Evolutionary conservation across 345 rosid species (phyloP), one percentile per base, ranked within the genome.

Genomic region (Acer negundo): DNA sequence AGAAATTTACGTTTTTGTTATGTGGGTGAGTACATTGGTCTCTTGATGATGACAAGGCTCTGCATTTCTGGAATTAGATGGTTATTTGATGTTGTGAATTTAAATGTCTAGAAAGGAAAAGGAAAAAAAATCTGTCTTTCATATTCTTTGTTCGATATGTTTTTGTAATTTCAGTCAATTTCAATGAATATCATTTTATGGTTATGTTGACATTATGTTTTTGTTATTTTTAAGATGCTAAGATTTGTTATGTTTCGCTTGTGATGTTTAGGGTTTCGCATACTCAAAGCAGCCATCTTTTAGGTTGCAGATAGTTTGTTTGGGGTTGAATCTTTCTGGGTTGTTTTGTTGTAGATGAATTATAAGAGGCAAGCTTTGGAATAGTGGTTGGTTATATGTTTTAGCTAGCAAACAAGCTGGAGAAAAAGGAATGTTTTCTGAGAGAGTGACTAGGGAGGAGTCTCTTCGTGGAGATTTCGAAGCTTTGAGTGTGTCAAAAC

Each of bases 401-500:
- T 78, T 72, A 69, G 72, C 26, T 66, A 59, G 80, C 66, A 47
- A 68, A 38, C 7, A 42, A 46, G 76, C 23, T 59, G 56, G 73
- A 49, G 44, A 75, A 72, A 59, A 59, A 73, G 81, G 72, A 75
- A 90, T 92, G 93, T 72, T 77, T 79, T 72, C 94, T 42, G 87
- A 85, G 82, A 79, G 83, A 75, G 72, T 80, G 72, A 75, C 78
- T 0, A 91, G 85, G 69, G 95, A 91, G 79, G 91, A 85, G 65
- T 85, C 89, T 19, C 83, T 92, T 75, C 75, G 67, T 68, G 90
- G 77, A 77, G 94, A 92, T 83, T 84, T 92, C 46, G 97, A 93
- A 90, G 84, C 81, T 56, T 77, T 92, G 84, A 85, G 90, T 9
- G 87, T 95, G 20, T 93, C 98, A 0, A 90, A 88, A 82, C 90